Base-by-base conservation (phyloP, 2,329 filamentous ascomycete species). In the Thielaviopsis euricoi region DNA sequence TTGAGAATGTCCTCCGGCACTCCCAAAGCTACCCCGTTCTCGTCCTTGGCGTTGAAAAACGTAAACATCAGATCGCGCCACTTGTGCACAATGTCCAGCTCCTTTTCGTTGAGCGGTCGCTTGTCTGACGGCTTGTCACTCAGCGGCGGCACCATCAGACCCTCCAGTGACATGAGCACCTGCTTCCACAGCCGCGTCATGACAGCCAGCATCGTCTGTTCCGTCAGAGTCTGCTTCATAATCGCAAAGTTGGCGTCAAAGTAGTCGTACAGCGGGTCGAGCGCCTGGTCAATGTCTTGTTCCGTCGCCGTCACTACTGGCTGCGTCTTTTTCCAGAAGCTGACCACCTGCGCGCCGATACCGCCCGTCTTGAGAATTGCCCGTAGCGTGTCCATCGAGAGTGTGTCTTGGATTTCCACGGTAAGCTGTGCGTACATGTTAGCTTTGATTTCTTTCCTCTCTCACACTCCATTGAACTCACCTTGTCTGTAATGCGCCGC, bases 161-260 rank as follows among this genome's bases (percentile, higher is more conserved):
- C 80, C 71, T 98, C 93, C 62, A 97, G 86, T 0, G 91, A 94
- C 64, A 90, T 83, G 17, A 98, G 77, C 0, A 95, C 90, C 69
- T 98, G 93, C 71, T 98, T 98, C 93, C 93, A 98, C 6, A 98
- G 73, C 51, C 93, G 83, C 22, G 89, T 94, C 93, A 98, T 98
- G 65, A 98, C 93, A 68, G 93, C 90, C 64, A 90, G 83, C 91
- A 98, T 96, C n/a, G 93, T 94, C 59, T 89, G 85, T 59, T 89
- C 86, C 0, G 93, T 97, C 58, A 98, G 75, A 0, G 91, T 96
- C 70, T 93, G 83, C 72, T 97, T 96, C 90, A 98, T 95, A 64
- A 97, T 95, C 60, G 89, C 89, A 70, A 98, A 98, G 66, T 98
- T 98, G 68, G 96, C 91, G 68, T 98, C 88, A 67, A 98, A 98